Evolutionary conservation across 2,329 filamentous ascomycete species (phyloP).

Genomic region (Claviceps africana): DNA sequence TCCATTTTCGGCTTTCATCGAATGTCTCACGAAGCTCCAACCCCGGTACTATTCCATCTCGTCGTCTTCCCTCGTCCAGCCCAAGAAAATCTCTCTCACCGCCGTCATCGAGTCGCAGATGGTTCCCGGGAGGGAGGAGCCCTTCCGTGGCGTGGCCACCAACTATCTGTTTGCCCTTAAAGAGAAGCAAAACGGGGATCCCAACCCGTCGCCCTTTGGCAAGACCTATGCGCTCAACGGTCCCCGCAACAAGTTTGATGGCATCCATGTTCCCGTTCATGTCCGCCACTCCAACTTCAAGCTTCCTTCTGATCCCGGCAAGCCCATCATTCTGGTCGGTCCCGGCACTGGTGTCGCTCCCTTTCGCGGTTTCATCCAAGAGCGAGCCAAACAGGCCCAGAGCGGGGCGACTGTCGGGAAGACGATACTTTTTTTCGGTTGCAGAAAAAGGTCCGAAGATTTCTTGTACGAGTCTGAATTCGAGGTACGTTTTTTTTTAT

Average conservation of each 20-base stretch:
- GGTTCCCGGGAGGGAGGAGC: conserved; percentile 63
- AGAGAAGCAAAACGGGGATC: conserved; percentile 88
- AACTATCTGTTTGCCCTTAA: conserved; percentile 93
- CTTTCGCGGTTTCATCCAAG: conserved; percentile 90
- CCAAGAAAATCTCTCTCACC: conserved; percentile 88
- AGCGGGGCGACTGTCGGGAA: conserved; percentile 72
- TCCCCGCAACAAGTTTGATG: conserved; percentile 93
- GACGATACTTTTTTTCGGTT: conserved; percentile 89
- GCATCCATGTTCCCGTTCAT: conserved; percentile 87
- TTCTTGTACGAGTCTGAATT: conserved; percentile 88
- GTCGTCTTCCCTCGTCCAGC: conserved; percentile 85
- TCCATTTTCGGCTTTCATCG: conserved; percentile 89
- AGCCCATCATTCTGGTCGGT: conserved; percentile 90
- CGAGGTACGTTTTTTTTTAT: conserved; percentile 51
- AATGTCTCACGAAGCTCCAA: conserved; percentile 87
- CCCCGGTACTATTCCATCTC: conserved; percentile 99
- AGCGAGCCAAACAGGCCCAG: conserved; percentile 71
- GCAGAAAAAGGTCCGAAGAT: conserved; percentile 75
- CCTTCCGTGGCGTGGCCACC: conserved; percentile 85
- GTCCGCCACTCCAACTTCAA: conserved; percentile 99
- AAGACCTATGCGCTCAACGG: conserved; percentile 76
- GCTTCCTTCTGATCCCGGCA: conserved; percentile 84
- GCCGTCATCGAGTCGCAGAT: conserved; percentile 79
- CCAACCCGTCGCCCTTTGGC: conserved; percentile 67
- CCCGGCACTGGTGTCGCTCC: conserved; percentile 94